Evolutionary conservation across 1,139 yeast genomes (phyloP).

Genomic region (Hemisphaericaspora subhashii): DNA sequence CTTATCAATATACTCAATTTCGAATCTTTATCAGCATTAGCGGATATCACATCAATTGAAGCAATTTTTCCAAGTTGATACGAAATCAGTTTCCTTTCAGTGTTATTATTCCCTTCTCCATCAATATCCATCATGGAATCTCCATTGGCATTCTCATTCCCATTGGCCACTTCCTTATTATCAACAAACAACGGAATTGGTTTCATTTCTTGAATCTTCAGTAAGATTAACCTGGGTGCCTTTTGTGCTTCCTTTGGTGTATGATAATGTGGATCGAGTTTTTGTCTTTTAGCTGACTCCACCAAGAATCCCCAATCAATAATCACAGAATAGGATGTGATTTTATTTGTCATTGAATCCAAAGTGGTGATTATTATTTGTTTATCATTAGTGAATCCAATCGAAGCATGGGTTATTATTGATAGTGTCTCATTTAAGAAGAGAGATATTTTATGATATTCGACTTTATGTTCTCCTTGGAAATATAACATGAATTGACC

Average conservation of each 20-base stretch:
- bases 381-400: constrained; percentile 59
- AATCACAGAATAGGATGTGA: constrained; percentile 47
- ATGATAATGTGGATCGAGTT: constrained; percentile 50
- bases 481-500: constrained; percentile 61
- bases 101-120: constrained; percentile 8
- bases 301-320: constrained; percentile 65
- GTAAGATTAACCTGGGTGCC: constrained; percentile 25
- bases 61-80: constrained; percentile 20
- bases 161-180: constrained; percentile 20
- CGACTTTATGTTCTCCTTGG: constrained; percentile 64
- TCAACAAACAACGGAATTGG: constrained; percentile 23
- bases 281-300: constrained; percentile 49
- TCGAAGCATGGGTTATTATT: constrained; percentile 48
- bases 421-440: constrained; percentile 23
- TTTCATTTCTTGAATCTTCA: constrained; percentile 30
- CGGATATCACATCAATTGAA: constrained; percentile 44
- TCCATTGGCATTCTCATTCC: constrained; percentile 14
- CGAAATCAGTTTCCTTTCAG: background rate
- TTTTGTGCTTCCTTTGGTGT: constrained; percentile 44
- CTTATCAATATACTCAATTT: constrained; percentile 39
- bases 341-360: constrained; percentile 36
- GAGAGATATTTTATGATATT: constrained; percentile 42
- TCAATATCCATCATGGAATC: constrained; percentile 3
- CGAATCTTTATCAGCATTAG: constrained; percentile 35
- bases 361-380: constrained; percentile 49